These are phyloP conservation scores for Beauveria asiatica DNA, from an alignment of 2,329 filamentous ascomycete species.

Conservation along the genomic window DNA sequence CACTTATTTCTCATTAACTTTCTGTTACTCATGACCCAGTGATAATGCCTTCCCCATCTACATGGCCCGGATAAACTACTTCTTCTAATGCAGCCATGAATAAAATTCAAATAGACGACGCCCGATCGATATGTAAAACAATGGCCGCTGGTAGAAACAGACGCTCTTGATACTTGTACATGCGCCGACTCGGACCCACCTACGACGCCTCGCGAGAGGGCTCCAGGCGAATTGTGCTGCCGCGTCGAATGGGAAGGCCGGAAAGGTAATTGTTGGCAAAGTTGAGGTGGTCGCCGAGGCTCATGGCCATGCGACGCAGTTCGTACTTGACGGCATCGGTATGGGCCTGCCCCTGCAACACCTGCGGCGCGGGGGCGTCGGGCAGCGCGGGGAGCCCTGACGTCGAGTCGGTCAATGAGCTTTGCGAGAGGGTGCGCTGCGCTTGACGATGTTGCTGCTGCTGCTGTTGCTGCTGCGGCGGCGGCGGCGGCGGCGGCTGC, in stretches of 20 bases:
- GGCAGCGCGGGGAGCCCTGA: constrained; percentile 29
- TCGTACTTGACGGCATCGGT: constrained; percentile 42
- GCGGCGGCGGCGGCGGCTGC: background rate
- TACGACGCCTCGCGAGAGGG: constrained; percentile 14
- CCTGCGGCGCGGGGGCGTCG: constrained; percentile 38
- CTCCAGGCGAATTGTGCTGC: constrained; percentile 24
- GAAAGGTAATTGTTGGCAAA: constrained; percentile 37
- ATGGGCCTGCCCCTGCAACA: constrained; percentile 47
- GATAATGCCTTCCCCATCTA: background rate
- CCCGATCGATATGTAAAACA: too few relatives aligned
- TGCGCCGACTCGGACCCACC: too few relatives aligned
- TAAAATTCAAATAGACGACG: too few relatives aligned
- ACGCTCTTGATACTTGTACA: too few relatives aligned
- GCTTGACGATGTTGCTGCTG: constrained; percentile 16
- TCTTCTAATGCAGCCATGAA: background rate
- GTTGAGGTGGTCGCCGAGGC: constrained; percentile 39
- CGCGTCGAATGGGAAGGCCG: constrained; percentile 29
- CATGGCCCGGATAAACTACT: background rate
- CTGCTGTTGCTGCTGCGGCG: constrained; percentile 16
- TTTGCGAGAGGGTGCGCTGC: constrained; percentile 14
- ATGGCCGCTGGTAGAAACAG: too few relatives aligned
- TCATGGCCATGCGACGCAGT: constrained; percentile 42
- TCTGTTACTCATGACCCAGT: background rate
- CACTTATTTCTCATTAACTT: background rate
- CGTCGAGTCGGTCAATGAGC: constrained; percentile 2